Conservation (phyloP, 2,329 filamentous ascomycete species). For the Tolypocladium amazonense region DNA sequence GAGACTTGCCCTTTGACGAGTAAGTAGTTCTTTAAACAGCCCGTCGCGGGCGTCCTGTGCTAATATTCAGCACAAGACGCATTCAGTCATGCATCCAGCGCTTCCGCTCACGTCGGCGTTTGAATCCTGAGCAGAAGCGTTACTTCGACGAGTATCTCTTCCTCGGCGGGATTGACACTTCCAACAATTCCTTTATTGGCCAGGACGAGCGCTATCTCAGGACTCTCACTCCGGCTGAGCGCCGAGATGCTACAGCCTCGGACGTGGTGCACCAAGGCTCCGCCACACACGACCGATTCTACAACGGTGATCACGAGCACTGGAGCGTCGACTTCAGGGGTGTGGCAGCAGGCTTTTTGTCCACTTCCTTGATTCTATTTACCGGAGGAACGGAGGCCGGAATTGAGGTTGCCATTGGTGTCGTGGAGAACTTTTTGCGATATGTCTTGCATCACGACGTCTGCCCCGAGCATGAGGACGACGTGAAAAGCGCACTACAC, state of each 20-base stretch:
- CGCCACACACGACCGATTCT: slow-evolving; percentile 33
- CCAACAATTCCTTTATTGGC: slow-evolving; percentile 46
- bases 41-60: background rate
- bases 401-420: slow-evolving; percentile 48
- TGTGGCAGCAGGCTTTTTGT: slow-evolving; percentile 72
- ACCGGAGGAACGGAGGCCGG: slow-evolving; percentile 43
- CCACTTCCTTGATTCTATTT: slow-evolving; percentile 40
- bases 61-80: slow-evolving; percentile 40
- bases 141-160: slow-evolving; percentile 73
- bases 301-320: slow-evolving; percentile 37
- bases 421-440: slow-evolving; percentile 78
- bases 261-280: slow-evolving; percentile 44
- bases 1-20: slow-evolving; percentile 45
- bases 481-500: slow-evolving; percentile 54
- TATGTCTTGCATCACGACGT: slow-evolving; percentile 80
- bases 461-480: slow-evolving; percentile 65
- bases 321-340: slow-evolving; percentile 76
- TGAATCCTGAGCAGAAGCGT: slow-evolving; percentile 49
- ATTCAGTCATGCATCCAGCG: slow-evolving; percentile 79
- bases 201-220: slow-evolving; percentile 43
- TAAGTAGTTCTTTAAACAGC: slow-evolving; percentile 17
- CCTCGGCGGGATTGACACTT: slow-evolving; percentile 67
- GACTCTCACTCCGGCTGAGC: slow-evolving; percentile 47
- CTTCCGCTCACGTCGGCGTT: slow-evolving; percentile 66
- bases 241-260: slow-evolving; percentile 52